Evolutionary conservation across 2,329 filamentous ascomycete genomes (phyloP).

Genomic region (Verticillium nonalfalfae): DNA sequence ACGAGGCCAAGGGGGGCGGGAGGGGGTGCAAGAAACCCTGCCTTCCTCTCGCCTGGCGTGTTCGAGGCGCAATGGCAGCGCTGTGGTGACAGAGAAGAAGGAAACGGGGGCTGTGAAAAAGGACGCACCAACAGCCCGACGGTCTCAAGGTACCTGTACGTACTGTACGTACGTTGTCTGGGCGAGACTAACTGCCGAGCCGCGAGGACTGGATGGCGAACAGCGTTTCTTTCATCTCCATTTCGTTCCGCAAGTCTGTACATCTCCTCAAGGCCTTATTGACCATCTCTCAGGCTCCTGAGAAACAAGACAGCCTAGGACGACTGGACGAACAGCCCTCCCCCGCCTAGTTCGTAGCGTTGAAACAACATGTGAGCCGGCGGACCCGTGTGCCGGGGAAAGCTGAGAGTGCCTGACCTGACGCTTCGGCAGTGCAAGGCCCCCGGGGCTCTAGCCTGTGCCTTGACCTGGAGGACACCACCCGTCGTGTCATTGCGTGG

Average conservation of each 20-base stretch:
- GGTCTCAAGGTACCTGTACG: neutral
- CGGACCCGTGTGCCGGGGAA: neutral
- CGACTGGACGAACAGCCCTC: neutral
- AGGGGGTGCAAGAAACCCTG: neutral
- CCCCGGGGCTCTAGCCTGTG: neutral
- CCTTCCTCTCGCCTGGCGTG: neutral
- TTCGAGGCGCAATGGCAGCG: neutral
- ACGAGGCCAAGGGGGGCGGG: neutral
- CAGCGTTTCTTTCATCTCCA: no score
- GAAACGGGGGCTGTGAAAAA: neutral
- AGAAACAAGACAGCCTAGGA: neutral
- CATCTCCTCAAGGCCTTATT: no score
- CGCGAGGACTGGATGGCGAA: no score
- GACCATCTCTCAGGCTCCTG: neutral
- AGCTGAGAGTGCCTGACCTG: neutral
- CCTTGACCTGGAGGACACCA: neutral
- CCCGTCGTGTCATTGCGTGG: neutral
- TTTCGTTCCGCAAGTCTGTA: neutral
- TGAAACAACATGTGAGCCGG: slow-evolving; percentile 1
- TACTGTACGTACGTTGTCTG: neutral
- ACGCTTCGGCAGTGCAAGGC: neutral
- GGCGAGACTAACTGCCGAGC: neutral
- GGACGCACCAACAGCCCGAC: neutral
- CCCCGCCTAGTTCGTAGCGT: neutral
- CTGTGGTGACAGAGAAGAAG: neutral